These are phyloP conservation scores for Alternaria brassicicola DNA, from an alignment of 2,329 filamentous ascomycete genomes.

Conservation along the genomic window DNA sequence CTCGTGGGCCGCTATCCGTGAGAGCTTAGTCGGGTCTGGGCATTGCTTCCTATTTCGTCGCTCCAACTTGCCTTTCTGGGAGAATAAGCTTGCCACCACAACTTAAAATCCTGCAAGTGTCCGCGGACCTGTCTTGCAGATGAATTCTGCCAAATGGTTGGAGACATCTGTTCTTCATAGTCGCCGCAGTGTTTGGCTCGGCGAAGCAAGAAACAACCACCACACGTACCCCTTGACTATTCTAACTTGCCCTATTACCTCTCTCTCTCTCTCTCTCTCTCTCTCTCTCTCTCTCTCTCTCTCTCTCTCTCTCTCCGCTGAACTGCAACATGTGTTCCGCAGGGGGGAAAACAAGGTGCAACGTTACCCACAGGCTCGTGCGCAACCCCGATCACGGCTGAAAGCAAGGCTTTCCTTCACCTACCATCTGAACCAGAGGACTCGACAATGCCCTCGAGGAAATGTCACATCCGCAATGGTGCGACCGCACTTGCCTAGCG, in stretches of 20 bases:
- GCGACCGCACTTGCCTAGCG: conserved; percentile 1
- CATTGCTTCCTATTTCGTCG: conserved; percentile 25
- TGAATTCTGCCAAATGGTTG: neutral
- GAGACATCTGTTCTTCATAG: neutral
- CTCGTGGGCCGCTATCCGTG: conserved; percentile 22
- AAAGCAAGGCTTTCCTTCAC: neutral
- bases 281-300: too few species aligned
- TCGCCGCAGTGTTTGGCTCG: neutral
- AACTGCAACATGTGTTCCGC: neutral
- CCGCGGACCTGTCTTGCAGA: neutral
- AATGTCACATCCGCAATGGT: conserved; percentile 11
- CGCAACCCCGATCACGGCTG: conserved; percentile 1
- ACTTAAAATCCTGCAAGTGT: neutral
- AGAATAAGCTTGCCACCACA: conserved; percentile 18
- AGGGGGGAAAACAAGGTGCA: neutral
- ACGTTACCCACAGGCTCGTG: conserved; percentile 10
- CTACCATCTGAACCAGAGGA: neutral
- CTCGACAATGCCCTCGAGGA: conserved; percentile 12
- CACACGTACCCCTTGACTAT: neutral
- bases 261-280: too few species aligned
- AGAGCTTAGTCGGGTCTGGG: conserved; percentile 23
- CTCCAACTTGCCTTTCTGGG: conserved; percentile 23
- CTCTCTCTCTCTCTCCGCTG: neutral
- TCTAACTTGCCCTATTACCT: neutral
- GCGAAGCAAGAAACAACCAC: neutral